Evolutionary conservation across 1,139 yeast genomes (phyloP).

Genomic region (Nakaseomyces nivariensis): DNA sequence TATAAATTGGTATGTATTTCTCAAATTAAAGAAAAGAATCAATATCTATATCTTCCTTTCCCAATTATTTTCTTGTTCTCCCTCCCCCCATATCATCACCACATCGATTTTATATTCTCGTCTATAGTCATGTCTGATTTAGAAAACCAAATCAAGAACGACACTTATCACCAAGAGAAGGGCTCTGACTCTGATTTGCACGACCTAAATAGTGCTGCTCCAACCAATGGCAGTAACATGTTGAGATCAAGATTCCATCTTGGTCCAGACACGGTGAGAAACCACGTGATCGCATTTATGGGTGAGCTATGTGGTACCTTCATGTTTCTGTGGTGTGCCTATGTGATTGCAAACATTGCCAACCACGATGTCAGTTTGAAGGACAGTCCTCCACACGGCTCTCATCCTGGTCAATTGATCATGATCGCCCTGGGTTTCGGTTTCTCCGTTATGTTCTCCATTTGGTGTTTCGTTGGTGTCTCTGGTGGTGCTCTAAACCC

Average conservation of each 20-base stretch:
- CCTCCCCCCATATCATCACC: no score
- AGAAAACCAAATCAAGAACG: background rate
- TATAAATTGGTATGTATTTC: no score
- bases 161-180: background rate
- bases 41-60: no score
- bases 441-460: constrained; percentile 69
- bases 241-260: constrained; percentile 1
- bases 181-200: background rate
- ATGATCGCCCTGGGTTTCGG: constrained; percentile 88
- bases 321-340: constrained; percentile 74
- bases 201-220: background rate
- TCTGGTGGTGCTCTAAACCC: constrained; percentile 92
- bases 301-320: constrained; percentile 84
- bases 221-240: background rate
- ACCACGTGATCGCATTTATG: constrained; percentile 43
- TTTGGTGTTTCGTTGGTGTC: constrained; percentile 64
- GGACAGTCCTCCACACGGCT: constrained; percentile 31
- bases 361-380: constrained; percentile 47
- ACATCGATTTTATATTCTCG: background rate
- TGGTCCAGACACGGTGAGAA: constrained; percentile 33
- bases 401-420: constrained; percentile 59
- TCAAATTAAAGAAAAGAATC: no score
- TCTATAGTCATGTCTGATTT: background rate
- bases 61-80: no score
- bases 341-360: constrained; percentile 76